Conservation (phyloP, 768 basidiomycete genomes). For the Lyophyllum atratum region DNA sequence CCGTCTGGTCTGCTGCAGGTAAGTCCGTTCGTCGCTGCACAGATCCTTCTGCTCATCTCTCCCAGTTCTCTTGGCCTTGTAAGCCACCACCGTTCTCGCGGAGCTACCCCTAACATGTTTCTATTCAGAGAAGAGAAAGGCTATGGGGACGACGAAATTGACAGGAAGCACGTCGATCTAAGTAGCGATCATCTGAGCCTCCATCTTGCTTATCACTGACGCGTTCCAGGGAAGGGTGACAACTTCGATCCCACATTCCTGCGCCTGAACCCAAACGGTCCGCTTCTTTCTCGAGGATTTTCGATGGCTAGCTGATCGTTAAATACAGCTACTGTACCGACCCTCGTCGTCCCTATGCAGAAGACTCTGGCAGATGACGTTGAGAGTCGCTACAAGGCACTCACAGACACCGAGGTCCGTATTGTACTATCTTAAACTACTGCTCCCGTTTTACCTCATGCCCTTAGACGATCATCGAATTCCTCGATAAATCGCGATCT, state of each 20-base stretch:
- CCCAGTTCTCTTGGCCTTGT: constrained; percentile 59
- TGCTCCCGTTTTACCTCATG: constrained; percentile 6
- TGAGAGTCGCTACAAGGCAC: constrained; percentile 79
- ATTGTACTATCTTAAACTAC: not conserved
- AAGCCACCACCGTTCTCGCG: constrained; percentile 22
- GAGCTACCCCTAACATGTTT: constrained; percentile 5
- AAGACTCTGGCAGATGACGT: constrained; percentile 69
- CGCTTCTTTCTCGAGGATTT: constrained; percentile 8
- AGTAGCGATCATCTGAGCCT: constrained; percentile 30
- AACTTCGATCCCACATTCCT: constrained; percentile 77
- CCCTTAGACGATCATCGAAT: constrained; percentile 69
- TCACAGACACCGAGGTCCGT: constrained; percentile 71
- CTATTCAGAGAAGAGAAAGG: constrained; percentile 71
- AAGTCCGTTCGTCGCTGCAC: constrained; percentile 19
- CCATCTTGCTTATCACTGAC: not conserved
- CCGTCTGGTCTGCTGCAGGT: constrained; percentile 71
- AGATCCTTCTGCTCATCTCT: not conserved
- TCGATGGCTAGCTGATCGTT: not conserved
- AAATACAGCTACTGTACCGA: constrained; percentile 70
- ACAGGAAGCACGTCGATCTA: constrained; percentile 68
- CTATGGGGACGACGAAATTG: constrained; percentile 76
- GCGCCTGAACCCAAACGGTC: constrained; percentile 78
- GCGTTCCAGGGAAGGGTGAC: constrained; percentile 65
- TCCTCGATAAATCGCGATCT: constrained; percentile 83
- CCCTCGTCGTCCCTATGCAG: constrained; percentile 80